Base-by-base conservation (phyloP, 2,329 filamentous ascomycete genomes). In the Calycina herbarum region DNA sequence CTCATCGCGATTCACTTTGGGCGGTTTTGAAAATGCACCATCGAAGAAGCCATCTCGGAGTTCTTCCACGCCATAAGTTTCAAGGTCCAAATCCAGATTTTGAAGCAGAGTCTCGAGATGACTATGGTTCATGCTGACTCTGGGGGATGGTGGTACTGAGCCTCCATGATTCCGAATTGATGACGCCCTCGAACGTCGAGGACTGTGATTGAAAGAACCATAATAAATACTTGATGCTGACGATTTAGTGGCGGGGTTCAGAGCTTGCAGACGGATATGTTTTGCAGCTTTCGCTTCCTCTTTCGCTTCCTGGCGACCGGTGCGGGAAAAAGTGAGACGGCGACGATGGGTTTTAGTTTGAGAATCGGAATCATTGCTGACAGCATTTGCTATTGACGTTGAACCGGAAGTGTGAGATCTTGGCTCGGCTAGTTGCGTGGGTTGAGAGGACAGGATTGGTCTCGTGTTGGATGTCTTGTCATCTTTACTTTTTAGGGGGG, bases 41-140 rank as follows among this genome's bases (percentile, higher is more conserved):
- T 81, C 79, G 64, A 81, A 81, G 66, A 81, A 80, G 2, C 79
- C 79, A 73, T 80, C 79, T 64, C 79, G 74, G 33, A 76, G 68
- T 66, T 81, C 79, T 64, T 79, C 77, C 4, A 80, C 73, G 5
- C 78, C 78, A 70, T 80, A 81, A n/a, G 77, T 78, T 59, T 80
- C 77, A 17, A 80, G 69, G 48, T 78, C 75, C 48, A 76, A 65
- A 48, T 79, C 70, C 7, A 76, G 66, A 66, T 76, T 73, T 51
- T 75, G 73, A 1, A 78, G 64, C 7, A 78, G 68, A 61, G 67
- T 69, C 33, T 74, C 71, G 4, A 78, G 67, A 40, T 74, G 74
- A 24, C 64, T 68, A 33, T 76, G 73, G 65, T 72, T 76, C 56
- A 73, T 70, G 65, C 75, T 71, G 8, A 63, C 58, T 54, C 71